Evolutionary conservation across 1,139 yeast species (phyloP).

Genomic region (Debaryomyces subglobosus): DNA sequence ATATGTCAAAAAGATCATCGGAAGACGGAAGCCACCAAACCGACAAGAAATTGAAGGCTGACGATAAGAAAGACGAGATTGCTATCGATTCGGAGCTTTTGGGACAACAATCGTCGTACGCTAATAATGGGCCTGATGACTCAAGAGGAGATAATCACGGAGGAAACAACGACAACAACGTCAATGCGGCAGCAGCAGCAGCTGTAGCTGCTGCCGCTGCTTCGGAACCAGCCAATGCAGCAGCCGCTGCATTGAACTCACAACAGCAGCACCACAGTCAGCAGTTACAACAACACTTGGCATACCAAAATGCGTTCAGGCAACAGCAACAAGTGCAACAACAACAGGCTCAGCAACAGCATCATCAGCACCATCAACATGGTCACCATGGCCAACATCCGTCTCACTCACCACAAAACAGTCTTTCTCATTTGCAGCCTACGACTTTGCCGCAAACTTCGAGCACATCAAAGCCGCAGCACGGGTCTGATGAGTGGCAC

Average conservation of each 20-base stretch:
- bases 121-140: slow-evolving; percentile 20
- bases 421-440: slow-evolving; percentile 27
- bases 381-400: slow-evolving; percentile 11
- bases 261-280: slow-evolving; percentile 24
- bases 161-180: slow-evolving; percentile 18
- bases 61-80: slow-evolving; percentile 36
- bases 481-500: slow-evolving; percentile 88
- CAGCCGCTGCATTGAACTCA: slow-evolving; percentile 24
- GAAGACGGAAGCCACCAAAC: slow-evolving; percentile 23
- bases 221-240: slow-evolving; percentile 17
- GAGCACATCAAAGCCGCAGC: slow-evolving; percentile 51
- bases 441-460: slow-evolving; percentile 38
- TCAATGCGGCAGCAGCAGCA: slow-evolving; percentile 29
- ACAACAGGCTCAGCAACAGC: slow-evolving; percentile 17
- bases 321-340: slow-evolving; percentile 24
- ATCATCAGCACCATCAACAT: slow-evolving; percentile 18
- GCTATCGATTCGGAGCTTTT: slow-evolving; percentile 53
- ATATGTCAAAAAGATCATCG: slow-evolving; percentile 35
- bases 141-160: slow-evolving; percentile 18
- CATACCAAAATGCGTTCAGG: slow-evolving; percentile 35
- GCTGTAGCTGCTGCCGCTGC: slow-evolving; percentile 37
- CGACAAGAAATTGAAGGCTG: slow-evolving; percentile 29
- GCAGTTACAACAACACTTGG: slow-evolving; percentile 31
- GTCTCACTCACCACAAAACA: slow-evolving; percentile 16
- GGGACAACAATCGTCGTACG: slow-evolving; percentile 45